These are phyloP conservation scores for Aspergillus floridensis DNA, from an alignment of 2,329 filamentous ascomycete genomes.

Conservation along the genomic window DNA sequence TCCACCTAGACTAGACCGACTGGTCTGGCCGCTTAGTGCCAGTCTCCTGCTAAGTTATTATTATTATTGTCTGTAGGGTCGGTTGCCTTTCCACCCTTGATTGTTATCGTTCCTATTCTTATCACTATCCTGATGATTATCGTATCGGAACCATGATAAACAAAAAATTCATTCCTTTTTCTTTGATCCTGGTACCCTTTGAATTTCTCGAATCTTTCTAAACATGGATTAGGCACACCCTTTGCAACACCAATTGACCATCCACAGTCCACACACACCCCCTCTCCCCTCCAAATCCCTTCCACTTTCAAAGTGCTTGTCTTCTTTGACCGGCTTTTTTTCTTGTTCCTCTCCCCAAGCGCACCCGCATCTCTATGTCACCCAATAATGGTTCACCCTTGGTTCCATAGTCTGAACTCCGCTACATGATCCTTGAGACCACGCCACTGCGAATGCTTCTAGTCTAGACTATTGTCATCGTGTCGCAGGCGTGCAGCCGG, in stretches of 20 bases:
- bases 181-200: not conserved
- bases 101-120: not conserved
- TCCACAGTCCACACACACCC: not conserved
- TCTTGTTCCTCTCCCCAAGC: no score
- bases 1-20: not conserved
- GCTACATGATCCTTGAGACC: no score
- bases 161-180: conserved; percentile 9
- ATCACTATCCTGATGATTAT: not conserved
- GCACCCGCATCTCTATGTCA: no score
- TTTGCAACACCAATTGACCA: not conserved
- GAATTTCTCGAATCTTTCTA: not conserved
- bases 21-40: not conserved
- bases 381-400: no score
- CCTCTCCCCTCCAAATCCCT: not conserved
- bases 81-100: not conserved
- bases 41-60: no score
- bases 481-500: no score
- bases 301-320: not conserved
- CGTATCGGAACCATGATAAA: not conserved
- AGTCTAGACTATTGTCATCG: no score
- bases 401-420: no score
- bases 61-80: not conserved
- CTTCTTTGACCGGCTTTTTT: no score
- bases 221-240: not conserved
- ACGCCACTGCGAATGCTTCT: no score